Evolutionary conservation across 306 rosid genomes (phyloP).

Genomic region (Lathyrus oleraceus): DNA sequence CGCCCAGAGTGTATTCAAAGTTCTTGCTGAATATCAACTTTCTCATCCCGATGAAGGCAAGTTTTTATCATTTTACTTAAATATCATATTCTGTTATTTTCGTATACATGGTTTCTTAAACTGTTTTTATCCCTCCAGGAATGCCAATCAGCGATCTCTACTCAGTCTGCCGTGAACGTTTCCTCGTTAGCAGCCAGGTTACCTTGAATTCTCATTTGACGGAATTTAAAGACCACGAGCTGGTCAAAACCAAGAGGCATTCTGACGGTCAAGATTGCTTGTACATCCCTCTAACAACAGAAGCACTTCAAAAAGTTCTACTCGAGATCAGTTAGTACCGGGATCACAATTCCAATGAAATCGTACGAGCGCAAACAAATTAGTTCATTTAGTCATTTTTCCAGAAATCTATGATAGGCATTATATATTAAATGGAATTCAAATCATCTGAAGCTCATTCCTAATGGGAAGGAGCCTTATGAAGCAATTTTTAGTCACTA

Average conservation of each 20-base stretch:
- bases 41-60: constrained; percentile 84
- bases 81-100: constrained; percentile 14
- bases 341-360: constrained; percentile 22
- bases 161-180: constrained; percentile 74
- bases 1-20: constrained; percentile 90
- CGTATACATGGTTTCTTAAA: not conserved
- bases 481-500: not conserved
- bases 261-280: constrained; percentile 88
- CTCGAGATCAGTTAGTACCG: constrained; percentile 47
- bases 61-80: constrained; percentile 25
- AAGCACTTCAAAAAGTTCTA: constrained; percentile 75
- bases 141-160: constrained; percentile 73
- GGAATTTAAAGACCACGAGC: constrained; percentile 90
- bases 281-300: constrained; percentile 45
- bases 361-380: not conserved
- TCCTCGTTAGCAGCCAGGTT: constrained; percentile 80
- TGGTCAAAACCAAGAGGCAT: constrained; percentile 77
- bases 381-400: constrained; percentile 3
- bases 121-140: constrained; percentile 48
- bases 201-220: constrained; percentile 85
- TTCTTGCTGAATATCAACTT: constrained; percentile 82
- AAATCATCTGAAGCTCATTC: constrained; percentile 4
- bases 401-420: too few species aligned
- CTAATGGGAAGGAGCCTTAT: not conserved
- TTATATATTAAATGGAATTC: constrained; percentile 12